Evolutionary conservation across 305 asterid species (phyloP), one percentile per base, ranked within the genome.

Genomic region (Euphrasia arctica): DNA sequence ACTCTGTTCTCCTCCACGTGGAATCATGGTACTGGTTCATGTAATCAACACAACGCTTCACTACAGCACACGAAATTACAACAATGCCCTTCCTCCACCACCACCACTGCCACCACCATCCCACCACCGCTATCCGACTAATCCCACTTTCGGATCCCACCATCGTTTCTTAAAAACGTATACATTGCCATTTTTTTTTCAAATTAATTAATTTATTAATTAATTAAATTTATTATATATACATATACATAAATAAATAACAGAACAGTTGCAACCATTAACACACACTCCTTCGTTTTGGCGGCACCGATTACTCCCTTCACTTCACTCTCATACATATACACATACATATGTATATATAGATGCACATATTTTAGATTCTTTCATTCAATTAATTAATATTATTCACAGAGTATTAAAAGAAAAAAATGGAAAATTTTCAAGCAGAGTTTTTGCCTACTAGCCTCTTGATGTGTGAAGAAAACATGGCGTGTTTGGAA

Each of bases 341-440:
- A 39, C 1, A 8, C 45, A 39, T 7, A 36, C 43, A 39, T 2
- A 39, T 39, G 55, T 45, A 60, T 54, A 50, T 36, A 60, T 47
- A 54, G 27, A 54, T 25, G 2, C 11, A 47, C 5, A 47, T 2
- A 48, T n/a, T 48, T 48, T 9, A 39, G 45, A 39, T 8, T 39
- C 45, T 39, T 11, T 7, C 45, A 39, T 39, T 39, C 11, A 39
- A 39, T 39, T 9, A 8, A 39, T 39, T 7, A 8, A 39, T 39
- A 28, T 25, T 43, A 15, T 13, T 56, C 31, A 39, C 45, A 18
- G 12, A 11, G 15, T 9, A 8, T 39, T 7, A 7, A 47, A 25
- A 56, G 5, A 34, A 27, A 50, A 14, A 50, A 50, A 80, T 85
- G 89, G 77, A 64, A 56, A 60, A 74, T 22, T 72, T 56, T 50